Evolutionary conservation across 192 early-diverging fungal genomes (phyloP).

Genomic region (Backusella tarrabulga): DNA sequence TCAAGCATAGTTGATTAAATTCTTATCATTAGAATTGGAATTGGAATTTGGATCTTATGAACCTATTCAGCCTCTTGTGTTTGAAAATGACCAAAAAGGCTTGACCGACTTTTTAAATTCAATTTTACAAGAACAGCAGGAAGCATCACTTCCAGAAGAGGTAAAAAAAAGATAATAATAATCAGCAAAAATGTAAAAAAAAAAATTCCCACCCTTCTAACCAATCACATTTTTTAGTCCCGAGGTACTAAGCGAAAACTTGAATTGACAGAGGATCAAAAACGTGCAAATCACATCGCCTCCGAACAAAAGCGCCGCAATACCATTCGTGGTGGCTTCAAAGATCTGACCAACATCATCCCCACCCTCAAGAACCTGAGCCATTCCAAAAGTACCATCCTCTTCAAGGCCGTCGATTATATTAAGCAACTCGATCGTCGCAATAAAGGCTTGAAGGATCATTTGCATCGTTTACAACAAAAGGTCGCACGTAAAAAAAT

Average conservation of each 20-base stretch:
- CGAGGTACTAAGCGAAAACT: not conserved
- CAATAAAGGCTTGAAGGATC: conserved; percentile 38
- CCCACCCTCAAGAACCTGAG: conserved; percentile 72
- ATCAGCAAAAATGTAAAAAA: not conserved
- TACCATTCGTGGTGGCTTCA: conserved; percentile 79
- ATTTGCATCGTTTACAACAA: conserved; percentile 15
- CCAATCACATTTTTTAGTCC: conserved; percentile 37
- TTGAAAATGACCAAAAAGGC: conserved; percentile 36
- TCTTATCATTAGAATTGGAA: not conserved
- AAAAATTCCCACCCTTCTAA: conserved; percentile 1
- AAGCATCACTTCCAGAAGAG: not conserved
- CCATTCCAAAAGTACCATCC: conserved; percentile 62
- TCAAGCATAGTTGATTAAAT: too few species aligned
- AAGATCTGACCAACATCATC: conserved; percentile 84
- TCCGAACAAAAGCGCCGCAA: conserved; percentile 76
- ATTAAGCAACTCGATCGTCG: conserved; percentile 60
- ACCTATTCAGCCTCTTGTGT: conserved; percentile 11
- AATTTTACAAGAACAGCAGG: conserved; percentile 41
- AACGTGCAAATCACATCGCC: conserved; percentile 70
- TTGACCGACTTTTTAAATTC: conserved; percentile 47
- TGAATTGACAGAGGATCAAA: conserved; percentile 64
- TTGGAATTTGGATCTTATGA: conserved; percentile 5
- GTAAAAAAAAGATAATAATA: not conserved
- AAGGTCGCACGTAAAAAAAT: not conserved
- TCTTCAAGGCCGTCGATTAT: conserved; percentile 67